Conservation (phyloP, 768 basidiomycete genomes). For the Leccinum sublutescens region DNA sequence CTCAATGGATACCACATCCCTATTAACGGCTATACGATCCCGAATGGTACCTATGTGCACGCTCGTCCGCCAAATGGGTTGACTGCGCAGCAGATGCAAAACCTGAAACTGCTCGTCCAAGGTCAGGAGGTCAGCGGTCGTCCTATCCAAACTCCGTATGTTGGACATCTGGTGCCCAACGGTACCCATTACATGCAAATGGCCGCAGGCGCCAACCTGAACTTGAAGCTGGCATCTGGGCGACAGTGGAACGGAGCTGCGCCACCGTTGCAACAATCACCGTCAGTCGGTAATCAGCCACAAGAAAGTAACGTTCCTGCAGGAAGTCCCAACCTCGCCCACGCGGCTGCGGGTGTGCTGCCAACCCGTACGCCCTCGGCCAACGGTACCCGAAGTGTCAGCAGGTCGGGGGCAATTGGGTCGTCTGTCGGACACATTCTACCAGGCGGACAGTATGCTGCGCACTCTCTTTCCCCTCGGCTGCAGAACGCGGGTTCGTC, state of each 20-base stretch:
- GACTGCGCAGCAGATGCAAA: conserved; percentile 58
- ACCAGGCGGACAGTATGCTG: conserved; percentile 40
- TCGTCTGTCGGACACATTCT: conserved; percentile 30
- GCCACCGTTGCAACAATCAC: conserved; percentile 23
- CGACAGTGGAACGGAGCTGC: conserved; percentile 39
- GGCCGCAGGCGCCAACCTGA: conserved; percentile 24
- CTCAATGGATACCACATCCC: conserved; percentile 50
- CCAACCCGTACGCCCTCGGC: conserved; percentile 53
- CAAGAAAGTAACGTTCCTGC: conserved; percentile 25
- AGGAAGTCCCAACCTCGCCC: conserved; percentile 35
- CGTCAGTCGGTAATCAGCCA: conserved; percentile 22
- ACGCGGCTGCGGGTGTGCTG: conserved; percentile 36
- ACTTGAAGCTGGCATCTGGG: conserved; percentile 37
- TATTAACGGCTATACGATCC: conserved; percentile 39
- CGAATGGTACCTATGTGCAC: conserved; percentile 35
- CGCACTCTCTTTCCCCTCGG: conserved; percentile 50
- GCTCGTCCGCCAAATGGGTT: conserved; percentile 41
- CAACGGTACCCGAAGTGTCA: conserved; percentile 51
- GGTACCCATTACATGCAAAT: conserved; percentile 32
- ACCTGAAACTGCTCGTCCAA: conserved; percentile 52
- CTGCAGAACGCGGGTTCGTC: conserved; percentile 45
- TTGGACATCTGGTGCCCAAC: conserved; percentile 30
- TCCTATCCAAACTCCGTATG: conserved; percentile 35
- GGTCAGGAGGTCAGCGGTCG: conserved; percentile 40
- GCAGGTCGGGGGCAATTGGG: conserved; percentile 29